Evolutionary conservation across 2,329 filamentous ascomycete genomes (phyloP).

Genomic region (Xylaria sp.): DNA sequence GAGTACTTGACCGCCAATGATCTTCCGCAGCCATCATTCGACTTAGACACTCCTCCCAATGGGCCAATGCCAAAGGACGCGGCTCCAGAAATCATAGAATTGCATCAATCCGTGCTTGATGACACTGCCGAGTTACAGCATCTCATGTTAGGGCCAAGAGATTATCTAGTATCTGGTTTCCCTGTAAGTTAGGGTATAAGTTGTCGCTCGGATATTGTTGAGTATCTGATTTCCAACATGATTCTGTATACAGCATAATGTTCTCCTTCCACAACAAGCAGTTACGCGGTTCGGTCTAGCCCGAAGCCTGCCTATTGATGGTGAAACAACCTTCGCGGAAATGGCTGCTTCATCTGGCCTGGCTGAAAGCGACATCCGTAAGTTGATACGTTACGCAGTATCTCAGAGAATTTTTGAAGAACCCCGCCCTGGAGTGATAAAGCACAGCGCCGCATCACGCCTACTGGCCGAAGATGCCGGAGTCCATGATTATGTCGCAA

Average conservation of each 20-base stretch:
- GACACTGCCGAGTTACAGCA: slow-evolving; percentile 38
- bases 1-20: slow-evolving; percentile 36
- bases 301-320: not conserved
- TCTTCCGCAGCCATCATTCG: slow-evolving; percentile 40
- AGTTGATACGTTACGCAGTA: slow-evolving; percentile 29
- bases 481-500: slow-evolving; percentile 58
- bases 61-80: slow-evolving; percentile 18
- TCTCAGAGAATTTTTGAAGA: slow-evolving; percentile 51
- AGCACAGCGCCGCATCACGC: slow-evolving; percentile 41
- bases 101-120: slow-evolving; percentile 34
- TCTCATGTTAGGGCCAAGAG: slow-evolving; percentile 39
- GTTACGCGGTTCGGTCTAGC: no score
- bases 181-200: not conserved
- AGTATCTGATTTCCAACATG: no score
- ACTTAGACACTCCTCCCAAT: slow-evolving; percentile 28
- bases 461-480: slow-evolving; percentile 50
- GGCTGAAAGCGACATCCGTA: not conserved
- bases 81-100: slow-evolving; percentile 23
- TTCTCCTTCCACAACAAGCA: slow-evolving; percentile 23
- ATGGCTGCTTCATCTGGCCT: not conserved
- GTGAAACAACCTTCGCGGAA: not conserved
- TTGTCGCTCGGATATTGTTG: no score
- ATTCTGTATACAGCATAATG: slow-evolving; percentile 15
- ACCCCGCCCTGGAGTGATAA: slow-evolving; percentile 38
- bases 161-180: slow-evolving; percentile 36